phyloP scores from a whole-genome alignment of 164 flowering plant species.

The Annona cherimola region DNA sequence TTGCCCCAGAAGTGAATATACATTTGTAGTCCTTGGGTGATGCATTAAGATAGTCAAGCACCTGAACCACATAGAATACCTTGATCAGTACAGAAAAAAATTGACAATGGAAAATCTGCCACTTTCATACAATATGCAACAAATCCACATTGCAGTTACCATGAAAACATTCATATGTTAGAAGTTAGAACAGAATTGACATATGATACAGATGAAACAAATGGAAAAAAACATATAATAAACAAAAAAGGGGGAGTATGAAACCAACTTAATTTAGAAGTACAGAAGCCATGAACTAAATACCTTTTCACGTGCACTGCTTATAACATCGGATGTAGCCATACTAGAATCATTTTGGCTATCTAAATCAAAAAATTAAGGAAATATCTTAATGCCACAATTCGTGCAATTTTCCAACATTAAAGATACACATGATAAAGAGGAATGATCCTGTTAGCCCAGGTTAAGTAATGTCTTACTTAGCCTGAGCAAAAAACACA shows the following conservation, averaged over 20 bases:
- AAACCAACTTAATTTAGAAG: not conserved
- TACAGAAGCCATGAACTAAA: not conserved
- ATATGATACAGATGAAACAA: too few species aligned
- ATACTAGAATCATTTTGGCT: slow-evolving; percentile 76
- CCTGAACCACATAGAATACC: slow-evolving; percentile 30
- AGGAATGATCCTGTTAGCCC: too few species aligned
- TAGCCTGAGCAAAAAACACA: too few species aligned
- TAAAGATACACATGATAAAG: not conserved
- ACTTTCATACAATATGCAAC: not conserved
- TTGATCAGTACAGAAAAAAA: slow-evolving; percentile 1
- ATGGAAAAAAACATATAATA: too few species aligned
- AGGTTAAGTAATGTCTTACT: too few species aligned
- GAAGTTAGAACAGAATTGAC: too few species aligned
- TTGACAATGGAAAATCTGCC: not conserved
- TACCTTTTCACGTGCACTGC: slow-evolving; percentile 77
- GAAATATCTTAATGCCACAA: not conserved
- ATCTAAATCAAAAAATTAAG: slow-evolving; percentile 37
- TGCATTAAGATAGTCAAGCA: slow-evolving; percentile 81
- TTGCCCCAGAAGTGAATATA: slow-evolving; percentile 96
- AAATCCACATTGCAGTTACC: not conserved
- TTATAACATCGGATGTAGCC: slow-evolving; percentile 44
- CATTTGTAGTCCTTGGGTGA: slow-evolving; percentile 74
- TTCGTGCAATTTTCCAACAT: not conserved
- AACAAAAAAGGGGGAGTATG: not conserved
- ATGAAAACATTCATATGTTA: too few species aligned